phyloP scores from a whole-genome alignment of 2,329 filamentous ascomycete genomes.

The Apiospora koreana region DNA sequence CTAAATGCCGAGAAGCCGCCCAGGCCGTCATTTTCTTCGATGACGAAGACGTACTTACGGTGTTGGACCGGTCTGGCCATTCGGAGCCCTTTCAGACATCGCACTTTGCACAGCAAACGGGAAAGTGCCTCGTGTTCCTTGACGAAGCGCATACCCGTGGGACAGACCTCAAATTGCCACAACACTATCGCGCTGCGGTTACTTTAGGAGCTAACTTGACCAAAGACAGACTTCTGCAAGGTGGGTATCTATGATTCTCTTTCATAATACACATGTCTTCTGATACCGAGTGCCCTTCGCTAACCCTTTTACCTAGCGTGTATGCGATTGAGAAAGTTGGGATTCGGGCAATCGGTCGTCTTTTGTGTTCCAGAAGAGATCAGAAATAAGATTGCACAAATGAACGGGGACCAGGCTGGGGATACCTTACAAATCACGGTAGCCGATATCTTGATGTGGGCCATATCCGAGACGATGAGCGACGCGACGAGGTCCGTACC shows the following conservation, averaged over 20 bases:
- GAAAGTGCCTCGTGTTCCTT: conserved; percentile 38
- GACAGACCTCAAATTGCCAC: conserved; percentile 65
- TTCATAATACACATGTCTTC: no score
- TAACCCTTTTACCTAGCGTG: no score
- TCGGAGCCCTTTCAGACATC: conserved; percentile 49
- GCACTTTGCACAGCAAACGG: conserved; percentile 57
- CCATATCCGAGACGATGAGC: no score
- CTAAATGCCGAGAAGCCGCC: background rate
- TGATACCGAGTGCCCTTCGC: no score
- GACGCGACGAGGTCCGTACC: no score
- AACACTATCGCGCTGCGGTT: conserved; percentile 61
- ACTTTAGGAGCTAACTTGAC: conserved; percentile 66
- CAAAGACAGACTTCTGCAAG: conserved; percentile 71
- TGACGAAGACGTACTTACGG: conserved; percentile 53
- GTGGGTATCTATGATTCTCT: conserved; percentile 36
- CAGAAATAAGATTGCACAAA: no score
- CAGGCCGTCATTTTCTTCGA: conserved; percentile 60
- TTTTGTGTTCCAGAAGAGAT: no score
- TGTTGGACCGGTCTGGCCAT: conserved; percentile 49
- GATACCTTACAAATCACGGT: no score
- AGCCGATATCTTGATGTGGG: no score
- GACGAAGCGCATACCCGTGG: conserved; percentile 43
- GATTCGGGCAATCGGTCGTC: no score
- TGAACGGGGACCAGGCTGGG: no score
- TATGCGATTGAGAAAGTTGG: no score